Evolutionary conservation across 306 rosid genomes (phyloP).

Genomic region (Carpinus fangiana): DNA sequence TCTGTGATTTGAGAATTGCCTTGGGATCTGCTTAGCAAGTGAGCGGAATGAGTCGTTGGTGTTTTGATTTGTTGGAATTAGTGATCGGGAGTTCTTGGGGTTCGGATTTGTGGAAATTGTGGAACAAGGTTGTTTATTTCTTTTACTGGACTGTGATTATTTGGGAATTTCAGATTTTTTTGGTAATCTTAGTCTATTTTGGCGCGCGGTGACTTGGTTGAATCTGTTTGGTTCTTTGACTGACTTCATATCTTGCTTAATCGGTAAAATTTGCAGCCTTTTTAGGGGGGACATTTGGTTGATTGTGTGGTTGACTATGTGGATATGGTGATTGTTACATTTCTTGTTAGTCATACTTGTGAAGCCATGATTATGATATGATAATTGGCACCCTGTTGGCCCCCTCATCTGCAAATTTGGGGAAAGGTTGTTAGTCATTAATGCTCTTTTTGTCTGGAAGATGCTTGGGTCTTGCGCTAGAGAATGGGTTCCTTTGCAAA

Average conservation of each 20-base stretch:
- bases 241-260: neutral
- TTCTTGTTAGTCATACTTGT: neutral
- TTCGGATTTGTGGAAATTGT: constrained; percentile 1
- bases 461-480: neutral
- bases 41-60: constrained; percentile 24
- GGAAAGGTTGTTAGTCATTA: neutral
- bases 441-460: neutral
- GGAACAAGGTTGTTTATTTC: constrained; percentile 23
- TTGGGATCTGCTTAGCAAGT: constrained; percentile 41
- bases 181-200: neutral
- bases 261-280: neutral
- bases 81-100: constrained; percentile 28
- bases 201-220: neutral
- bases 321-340: neutral
- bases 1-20: constrained; percentile 16
- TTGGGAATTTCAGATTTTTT: neutral
- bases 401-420: too few species aligned
- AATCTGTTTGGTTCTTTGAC: neutral
- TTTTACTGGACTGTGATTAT: constrained; percentile 5
- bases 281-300: neutral
- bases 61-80: constrained; percentile 28
- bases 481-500: neutral
- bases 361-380: neutral
- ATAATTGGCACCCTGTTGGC: too few species aligned
- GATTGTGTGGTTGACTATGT: neutral